phyloP scores from a whole-genome alignment of 2,329 filamentous ascomycete genomes.

The Microdochium paspali region DNA sequence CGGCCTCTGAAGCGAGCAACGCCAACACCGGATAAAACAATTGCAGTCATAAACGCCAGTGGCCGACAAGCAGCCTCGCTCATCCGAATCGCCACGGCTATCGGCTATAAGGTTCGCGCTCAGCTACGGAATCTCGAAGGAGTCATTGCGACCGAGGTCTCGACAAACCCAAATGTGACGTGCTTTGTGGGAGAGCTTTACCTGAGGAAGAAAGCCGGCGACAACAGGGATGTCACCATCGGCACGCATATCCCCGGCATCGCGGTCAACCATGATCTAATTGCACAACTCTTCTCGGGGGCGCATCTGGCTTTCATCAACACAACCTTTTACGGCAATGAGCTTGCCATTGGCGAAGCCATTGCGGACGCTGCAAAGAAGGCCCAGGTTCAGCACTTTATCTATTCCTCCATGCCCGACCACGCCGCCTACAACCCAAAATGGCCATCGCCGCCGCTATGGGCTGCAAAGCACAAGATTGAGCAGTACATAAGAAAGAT shows the following conservation, averaged over 20 bases:
- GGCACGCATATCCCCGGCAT: constrained; percentile 54
- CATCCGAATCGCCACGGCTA: constrained; percentile 85
- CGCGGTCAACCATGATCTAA: constrained; percentile 62
- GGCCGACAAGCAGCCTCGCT: constrained; percentile 93
- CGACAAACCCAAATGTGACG: constrained; percentile 66
- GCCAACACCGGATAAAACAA: constrained; percentile 61
- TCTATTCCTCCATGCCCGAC: constrained; percentile 97
- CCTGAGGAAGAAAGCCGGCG: constrained; percentile 39
- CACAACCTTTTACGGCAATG: constrained; percentile 93
- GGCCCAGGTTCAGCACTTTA: constrained; percentile 77
- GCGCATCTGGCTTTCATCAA: constrained; percentile 93
- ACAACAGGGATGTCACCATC: constrained; percentile 56
- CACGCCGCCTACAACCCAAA: constrained; percentile 67
- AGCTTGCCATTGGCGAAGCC: constrained; percentile 79
- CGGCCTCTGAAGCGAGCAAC: constrained; percentile 50
- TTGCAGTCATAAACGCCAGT: constrained; percentile 91
- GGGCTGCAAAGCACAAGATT: constrained; percentile 86
- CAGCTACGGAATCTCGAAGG: constrained; percentile 83
- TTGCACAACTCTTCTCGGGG: constrained; percentile 71
- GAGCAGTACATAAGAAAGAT: constrained; percentile 85
- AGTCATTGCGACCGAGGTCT: constrained; percentile 80
- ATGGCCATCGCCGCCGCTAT: constrained; percentile 82
- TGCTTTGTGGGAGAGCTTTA: constrained; percentile 58
- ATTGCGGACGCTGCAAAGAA: constrained; percentile 83
- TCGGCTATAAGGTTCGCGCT: constrained; percentile 87